These are phyloP conservation scores for Ambrosiella cleistominuta DNA, from an alignment of 2,329 filamentous ascomycete genomes.

Conservation along the genomic window DNA sequence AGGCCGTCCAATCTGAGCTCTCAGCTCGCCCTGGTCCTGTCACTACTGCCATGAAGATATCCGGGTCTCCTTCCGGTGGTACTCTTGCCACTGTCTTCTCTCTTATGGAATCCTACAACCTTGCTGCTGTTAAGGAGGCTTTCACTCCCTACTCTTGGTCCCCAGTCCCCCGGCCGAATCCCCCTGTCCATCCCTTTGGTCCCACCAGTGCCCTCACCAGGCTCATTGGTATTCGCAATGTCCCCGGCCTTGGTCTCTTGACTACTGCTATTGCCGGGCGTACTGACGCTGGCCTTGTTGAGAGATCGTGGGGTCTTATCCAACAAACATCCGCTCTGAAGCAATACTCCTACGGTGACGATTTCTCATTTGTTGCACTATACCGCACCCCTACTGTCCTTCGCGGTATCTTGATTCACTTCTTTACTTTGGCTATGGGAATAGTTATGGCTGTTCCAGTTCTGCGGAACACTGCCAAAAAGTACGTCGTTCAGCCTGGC, in stretches of 20 bases:
- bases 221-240: constrained; percentile 31
- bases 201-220: constrained; percentile 3
- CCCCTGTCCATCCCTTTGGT: not conserved
- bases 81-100: constrained; percentile 50
- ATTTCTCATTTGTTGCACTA: constrained; percentile 41
- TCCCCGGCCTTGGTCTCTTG: constrained; percentile 36
- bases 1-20: constrained; percentile 31
- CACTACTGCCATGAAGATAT: constrained; percentile 31
- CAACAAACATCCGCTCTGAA: constrained; percentile 26
- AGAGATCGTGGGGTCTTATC: constrained; percentile 46
- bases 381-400: constrained; percentile 32
- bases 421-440: constrained; percentile 26
- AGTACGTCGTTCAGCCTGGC: constrained; percentile 34
- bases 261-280: constrained; percentile 33
- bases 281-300: constrained; percentile 37
- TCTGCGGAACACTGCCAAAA: constrained; percentile 27
- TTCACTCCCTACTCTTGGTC: constrained; percentile 38
- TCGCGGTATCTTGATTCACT: constrained; percentile 32
- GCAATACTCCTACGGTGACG: constrained; percentile 38
- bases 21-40: constrained; percentile 34
- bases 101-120: constrained; percentile 34
- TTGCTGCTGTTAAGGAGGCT: constrained; percentile 29
- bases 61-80: constrained; percentile 40
- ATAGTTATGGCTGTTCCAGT: constrained; percentile 29
- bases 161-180: constrained; percentile 30